Evolutionary conservation across 2,329 filamentous ascomycete genomes (phyloP), one percentile per base, ranked within the genome.

Genomic region (Alternaria burnsii): DNA sequence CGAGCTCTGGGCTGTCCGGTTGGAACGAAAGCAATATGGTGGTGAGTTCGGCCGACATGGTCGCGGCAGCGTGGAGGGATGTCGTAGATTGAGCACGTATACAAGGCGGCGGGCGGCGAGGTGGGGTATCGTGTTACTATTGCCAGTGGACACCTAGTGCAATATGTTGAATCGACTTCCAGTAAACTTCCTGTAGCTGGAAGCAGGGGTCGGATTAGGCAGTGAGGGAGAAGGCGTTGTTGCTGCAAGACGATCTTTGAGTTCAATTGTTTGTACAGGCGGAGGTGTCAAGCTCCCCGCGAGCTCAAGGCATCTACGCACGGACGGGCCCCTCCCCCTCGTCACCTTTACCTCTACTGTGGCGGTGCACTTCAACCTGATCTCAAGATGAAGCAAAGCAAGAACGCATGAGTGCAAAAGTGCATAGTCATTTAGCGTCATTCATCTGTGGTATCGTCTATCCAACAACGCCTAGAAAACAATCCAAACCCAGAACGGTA

Each of bases 1-100:
- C 71, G 10, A 80, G 48, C 44, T 75, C 69, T 34, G 68, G 65
- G 5, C 66, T 61, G 16, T 76, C 71, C 24, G 74, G 72, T 63
- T 77, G 79, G 60, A 81, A 82, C 26, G 73, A 66, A 28, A 75
- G 60, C 20, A 76, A 60, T 7, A 70, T 20, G 26, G 53, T 66
- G 53, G 72, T 56, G n/a, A 76, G 62, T n/a, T 76, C 75, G 43
- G 64, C 65, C 38, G 75, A 62, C 75, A 78, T 78, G 16, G 52
- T 63, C 48, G 42, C 50, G 59, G 41, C 26, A 51, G 42, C 51
- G 48, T 54, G 14, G 55, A 54, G 46, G 22, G 28, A 46, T 52
- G 53, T 44, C 22, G 22, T 59, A 40, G 52, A 50, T 55, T 44
- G 53, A 61, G 48, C 44, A 43, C 47, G 51, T 26, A 30, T 58